Evolutionary conservation across 257 asterid species (phyloP), one percentile per base, ranked within the genome.

Genomic region (Solanum arcanum): DNA sequence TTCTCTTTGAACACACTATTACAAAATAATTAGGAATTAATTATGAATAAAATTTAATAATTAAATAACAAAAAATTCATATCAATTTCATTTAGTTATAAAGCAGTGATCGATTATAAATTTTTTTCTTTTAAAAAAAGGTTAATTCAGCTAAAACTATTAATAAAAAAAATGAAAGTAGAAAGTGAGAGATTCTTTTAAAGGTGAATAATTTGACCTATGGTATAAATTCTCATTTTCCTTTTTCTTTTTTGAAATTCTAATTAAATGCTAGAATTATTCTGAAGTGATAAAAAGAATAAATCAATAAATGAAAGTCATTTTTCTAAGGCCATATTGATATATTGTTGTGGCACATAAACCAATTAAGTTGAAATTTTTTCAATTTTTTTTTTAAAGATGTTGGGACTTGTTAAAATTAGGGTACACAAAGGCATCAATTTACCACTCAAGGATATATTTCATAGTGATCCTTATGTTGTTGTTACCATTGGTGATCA

Each of bases 391-490:
- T 91, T 59, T 59, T 59, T 93, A 92, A 94, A 91, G 84, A 83
- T 90, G 52, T 86, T 89, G 90, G 98, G 96, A 12, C 95, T 94
- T 85, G 83, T 96, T 7, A 88, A 91, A 91, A 91, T 96, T 85
- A 92, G 97, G 21, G 92, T 94, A 74, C 88, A 89, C 2, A 86
- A 87, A 86, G 98, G 99, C 15, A 91, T 93, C 89, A 94, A 94
- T 60, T 95, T 96, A 33, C 97, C 96, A 3, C 93, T 93, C n/a
- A 96, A 98, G 21, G 99, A 96, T 89, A 86, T 93, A 5, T 75
- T 89, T 62, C 92, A 92, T 88, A 96, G 98, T 83, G 99, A 95
- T 88, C 99, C 99, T 70, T 96, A 95, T 64, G 94, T 92, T 68
- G 93, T 93, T 18, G 44, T 96, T 89, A 85, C 91, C 81, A 92